These are phyloP conservation scores for Lactarius psammicola DNA, from an alignment of 768 basidiomycete genomes.

Conservation along the genomic window DNA sequence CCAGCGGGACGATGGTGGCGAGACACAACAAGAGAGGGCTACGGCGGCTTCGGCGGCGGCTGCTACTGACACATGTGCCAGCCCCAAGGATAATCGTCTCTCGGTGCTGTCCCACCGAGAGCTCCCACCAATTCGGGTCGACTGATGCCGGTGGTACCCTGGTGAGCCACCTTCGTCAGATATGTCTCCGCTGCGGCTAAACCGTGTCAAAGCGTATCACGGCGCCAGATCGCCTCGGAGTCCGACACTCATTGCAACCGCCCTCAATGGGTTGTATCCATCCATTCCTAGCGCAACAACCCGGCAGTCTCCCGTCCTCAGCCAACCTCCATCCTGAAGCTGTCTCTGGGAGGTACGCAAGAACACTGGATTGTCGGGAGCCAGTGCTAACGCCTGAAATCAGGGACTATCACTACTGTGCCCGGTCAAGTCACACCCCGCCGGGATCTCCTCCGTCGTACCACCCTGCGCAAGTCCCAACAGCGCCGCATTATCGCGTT, in stretches of 20 bases:
- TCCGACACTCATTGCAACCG: background rate
- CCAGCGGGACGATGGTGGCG: background rate
- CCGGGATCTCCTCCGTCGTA: constrained; percentile 4
- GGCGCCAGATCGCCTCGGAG: background rate
- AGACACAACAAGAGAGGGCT: background rate
- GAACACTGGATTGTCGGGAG: background rate
- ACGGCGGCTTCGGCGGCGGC: background rate
- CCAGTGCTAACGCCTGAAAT: background rate
- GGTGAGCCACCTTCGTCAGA: background rate
- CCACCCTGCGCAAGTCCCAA: no score
- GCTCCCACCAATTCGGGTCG: background rate
- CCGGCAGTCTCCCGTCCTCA: background rate
- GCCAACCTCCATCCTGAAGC: background rate
- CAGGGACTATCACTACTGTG: background rate
- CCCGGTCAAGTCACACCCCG: background rate
- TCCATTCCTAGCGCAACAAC: no score
- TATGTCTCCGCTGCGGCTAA: background rate
- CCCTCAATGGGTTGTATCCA: background rate
- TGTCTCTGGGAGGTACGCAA: background rate
- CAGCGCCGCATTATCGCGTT: background rate
- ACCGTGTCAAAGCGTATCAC: background rate
- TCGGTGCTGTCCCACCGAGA: background rate
- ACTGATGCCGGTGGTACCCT: background rate
- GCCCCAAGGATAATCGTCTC: background rate
- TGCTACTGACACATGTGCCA: background rate